A percentile compares a stretch with the other conserved stretches of the same genome.
phyloP scores from a whole-genome alignment of 2,329 filamentous ascomycete genomes.

The Fusarium sp. region DNA sequence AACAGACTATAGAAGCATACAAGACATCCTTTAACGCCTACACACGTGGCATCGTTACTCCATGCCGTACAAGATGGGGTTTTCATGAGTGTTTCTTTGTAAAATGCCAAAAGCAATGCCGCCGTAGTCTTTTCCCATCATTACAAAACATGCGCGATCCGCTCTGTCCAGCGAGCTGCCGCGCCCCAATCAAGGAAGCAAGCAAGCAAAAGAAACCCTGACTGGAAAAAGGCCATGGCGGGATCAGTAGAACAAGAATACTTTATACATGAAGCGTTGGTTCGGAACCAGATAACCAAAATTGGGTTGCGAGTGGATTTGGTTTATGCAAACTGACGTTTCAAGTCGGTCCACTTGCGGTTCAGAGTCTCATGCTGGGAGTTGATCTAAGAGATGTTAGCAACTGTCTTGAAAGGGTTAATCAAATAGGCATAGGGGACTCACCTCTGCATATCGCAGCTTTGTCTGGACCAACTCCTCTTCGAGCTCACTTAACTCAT shows the following conservation, averaged over 20 bases:
- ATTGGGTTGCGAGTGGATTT: not conserved
- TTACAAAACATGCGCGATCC: slow-evolving; percentile 29
- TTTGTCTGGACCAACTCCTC: slow-evolving; percentile 92
- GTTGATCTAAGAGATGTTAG: slow-evolving; percentile 68
- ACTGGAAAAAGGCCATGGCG: slow-evolving; percentile 12
- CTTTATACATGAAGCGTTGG: slow-evolving; percentile 44
- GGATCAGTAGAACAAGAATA: slow-evolving; percentile 31
- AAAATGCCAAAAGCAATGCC: slow-evolving; percentile 35
- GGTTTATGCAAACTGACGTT: slow-evolving; percentile 65
- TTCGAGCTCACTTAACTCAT: slow-evolving; percentile 92
- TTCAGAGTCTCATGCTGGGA: slow-evolving; percentile 77
- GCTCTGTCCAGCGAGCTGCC: slow-evolving; percentile 25
- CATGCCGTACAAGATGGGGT: slow-evolving; percentile 12
- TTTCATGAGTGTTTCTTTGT: slow-evolving; percentile 28
- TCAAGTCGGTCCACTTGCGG: slow-evolving; percentile 82
- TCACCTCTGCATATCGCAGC: slow-evolving; percentile 94
- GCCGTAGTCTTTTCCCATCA: slow-evolving; percentile 33
- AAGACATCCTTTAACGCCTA: slow-evolving; percentile 13
- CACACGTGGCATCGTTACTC: slow-evolving; percentile 14
- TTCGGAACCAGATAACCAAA: slow-evolving; percentile 23
- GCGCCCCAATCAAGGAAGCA: slow-evolving; percentile 13
- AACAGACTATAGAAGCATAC: slow-evolving; percentile 6
- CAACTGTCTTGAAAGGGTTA: not conserved
- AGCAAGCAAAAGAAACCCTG: slow-evolving; percentile 10
- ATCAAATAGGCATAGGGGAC: slow-evolving; percentile 48